Evolutionary conservation across 768 basidiomycete genomes (phyloP).

Genomic region (Tubosaeta sp.): DNA sequence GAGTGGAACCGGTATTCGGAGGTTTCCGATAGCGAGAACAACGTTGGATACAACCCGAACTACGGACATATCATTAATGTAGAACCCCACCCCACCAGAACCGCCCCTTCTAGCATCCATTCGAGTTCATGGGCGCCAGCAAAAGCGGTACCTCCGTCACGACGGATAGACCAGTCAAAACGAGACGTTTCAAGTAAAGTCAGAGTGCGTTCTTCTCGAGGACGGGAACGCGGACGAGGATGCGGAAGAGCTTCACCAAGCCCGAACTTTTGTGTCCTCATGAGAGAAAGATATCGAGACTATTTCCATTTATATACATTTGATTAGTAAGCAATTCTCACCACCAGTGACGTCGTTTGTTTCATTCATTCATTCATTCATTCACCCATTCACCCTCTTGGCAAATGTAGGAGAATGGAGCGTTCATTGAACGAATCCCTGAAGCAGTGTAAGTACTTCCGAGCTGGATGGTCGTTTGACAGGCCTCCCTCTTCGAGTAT

Average conservation of each 20-base stretch:
- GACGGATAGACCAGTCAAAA: conserved; percentile 40
- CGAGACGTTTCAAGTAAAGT: conserved; percentile 34
- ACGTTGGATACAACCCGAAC: not conserved
- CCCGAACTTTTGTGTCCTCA: conserved; percentile 94
- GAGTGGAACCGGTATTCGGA: not conserved
- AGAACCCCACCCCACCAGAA: conserved; percentile 30
- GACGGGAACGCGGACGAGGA: conserved; percentile 96
- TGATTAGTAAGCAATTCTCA: conserved; percentile 44
- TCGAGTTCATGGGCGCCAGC: conserved; percentile 68
- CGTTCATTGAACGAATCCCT: not conserved
- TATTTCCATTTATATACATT: conserved; percentile 19
- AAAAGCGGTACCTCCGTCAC: conserved; percentile 62
- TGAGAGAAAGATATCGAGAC: conserved; percentile 36
- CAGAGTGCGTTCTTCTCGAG: conserved; percentile 54
- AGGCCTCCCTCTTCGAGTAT: conserved; percentile 18
- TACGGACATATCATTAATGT: conserved; percentile 19
- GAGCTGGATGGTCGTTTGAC: conserved; percentile 3
- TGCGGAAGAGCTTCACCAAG: conserved; percentile 75
- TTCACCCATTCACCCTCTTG: not conserved
- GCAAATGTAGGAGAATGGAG: not conserved
- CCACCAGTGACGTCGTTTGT: conserved; percentile 8
- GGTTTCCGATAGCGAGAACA: not conserved
- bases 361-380: conserved; percentile 7
- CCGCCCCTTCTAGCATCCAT: conserved; percentile 35
- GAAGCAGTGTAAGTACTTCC: not conserved